Conservation (phyloP, 345 rosid species). For the Mercurialis annua region DNA sequence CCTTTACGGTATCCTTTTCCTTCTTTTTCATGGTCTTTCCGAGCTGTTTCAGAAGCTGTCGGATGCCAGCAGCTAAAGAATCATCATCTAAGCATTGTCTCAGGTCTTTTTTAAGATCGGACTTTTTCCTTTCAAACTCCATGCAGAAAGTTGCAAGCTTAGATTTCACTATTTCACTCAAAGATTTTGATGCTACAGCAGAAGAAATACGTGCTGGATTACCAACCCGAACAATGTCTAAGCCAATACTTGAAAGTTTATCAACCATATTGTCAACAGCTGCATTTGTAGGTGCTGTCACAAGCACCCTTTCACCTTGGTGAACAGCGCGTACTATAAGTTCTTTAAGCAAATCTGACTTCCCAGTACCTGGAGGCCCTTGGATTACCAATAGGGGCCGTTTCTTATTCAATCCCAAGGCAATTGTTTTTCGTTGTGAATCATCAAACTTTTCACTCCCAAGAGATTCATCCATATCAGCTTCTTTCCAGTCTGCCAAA, state of each 20-base stretch:
- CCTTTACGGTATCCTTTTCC: conserved; percentile 86
- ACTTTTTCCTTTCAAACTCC: conserved; percentile 82
- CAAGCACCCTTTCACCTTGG: conserved; percentile 91
- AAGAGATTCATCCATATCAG: conserved; percentile 49
- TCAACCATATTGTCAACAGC: conserved; percentile 97
- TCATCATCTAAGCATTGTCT: conserved; percentile 79
- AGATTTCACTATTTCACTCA: conserved; percentile 74
- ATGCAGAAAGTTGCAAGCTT: conserved; percentile 58
- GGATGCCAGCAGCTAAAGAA: conserved; percentile 92
- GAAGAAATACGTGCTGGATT: conserved; percentile 93
- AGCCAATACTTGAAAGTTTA: conserved; percentile 62
- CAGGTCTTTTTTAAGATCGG: conserved; percentile 83
- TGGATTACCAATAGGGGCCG: conserved; percentile 71
- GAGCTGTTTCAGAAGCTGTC: conserved; percentile 92
- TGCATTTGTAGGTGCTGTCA: conserved; percentile 95
- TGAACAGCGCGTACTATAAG: conserved; percentile 64
- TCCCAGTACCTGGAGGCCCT: conserved; percentile 98
- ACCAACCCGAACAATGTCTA: conserved; percentile 83
- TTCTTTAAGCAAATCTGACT: conserved; percentile 88
- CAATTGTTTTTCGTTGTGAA: conserved; percentile 65
- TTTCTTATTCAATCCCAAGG: conserved; percentile 78
- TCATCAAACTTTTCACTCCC: conserved; percentile 46
- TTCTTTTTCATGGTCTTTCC: conserved; percentile 80
- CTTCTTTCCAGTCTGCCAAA: conserved; percentile 58
- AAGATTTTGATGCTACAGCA: conserved; percentile 78